Percentiles rank a stretch among this genome's conserved stretches.
Evolutionary conservation across 2,329 filamentous ascomycete genomes (phyloP).

Genomic region (Trichoderma simmonsii): DNA sequence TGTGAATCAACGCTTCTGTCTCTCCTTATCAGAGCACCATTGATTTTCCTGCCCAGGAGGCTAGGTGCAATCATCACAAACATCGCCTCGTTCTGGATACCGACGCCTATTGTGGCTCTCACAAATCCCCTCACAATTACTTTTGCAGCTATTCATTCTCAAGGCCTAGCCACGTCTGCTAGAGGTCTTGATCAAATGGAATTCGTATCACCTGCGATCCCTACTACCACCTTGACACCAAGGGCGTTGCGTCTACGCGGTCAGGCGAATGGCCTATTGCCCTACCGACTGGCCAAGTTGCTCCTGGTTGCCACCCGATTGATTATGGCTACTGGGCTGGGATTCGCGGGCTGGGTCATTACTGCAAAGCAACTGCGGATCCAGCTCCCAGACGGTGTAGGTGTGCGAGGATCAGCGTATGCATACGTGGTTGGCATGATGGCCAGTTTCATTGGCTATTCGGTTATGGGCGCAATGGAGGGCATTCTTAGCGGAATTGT

Average conservation of each 20-base stretch:
- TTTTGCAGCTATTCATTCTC: slow-evolving; percentile 89
- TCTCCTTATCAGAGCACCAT: slow-evolving; percentile 76
- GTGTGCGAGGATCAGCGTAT: slow-evolving; percentile 77
- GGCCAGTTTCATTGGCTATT: slow-evolving; percentile 93
- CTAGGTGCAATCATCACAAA: slow-evolving; percentile 63
- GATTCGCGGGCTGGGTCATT: slow-evolving; percentile 95
- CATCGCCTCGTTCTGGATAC: slow-evolving; percentile 75
- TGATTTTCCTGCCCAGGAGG: slow-evolving; percentile 77
- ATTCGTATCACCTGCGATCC: slow-evolving; percentile 69
- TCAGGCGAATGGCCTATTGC: slow-evolving; percentile 59
- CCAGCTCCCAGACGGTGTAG: slow-evolving; percentile 49
- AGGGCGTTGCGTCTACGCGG: slow-evolving; percentile 46
- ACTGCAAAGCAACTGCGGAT: slow-evolving; percentile 77
- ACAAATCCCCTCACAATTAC: slow-evolving; percentile 91
- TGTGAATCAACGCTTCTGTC: slow-evolving; percentile 82
- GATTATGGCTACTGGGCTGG: slow-evolving; percentile 84
- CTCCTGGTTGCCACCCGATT: slow-evolving; percentile 86
- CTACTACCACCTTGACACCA: slow-evolving; percentile 68
- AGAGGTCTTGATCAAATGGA: slow-evolving; percentile 77
- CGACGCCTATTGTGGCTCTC: slow-evolving; percentile 77
- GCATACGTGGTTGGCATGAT: slow-evolving; percentile 92
- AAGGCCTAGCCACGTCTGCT: slow-evolving; percentile 73
- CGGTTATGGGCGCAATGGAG: slow-evolving; percentile 85
- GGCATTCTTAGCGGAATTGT: slow-evolving; percentile 83
- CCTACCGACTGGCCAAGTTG: slow-evolving; percentile 87